Conservation (phyloP, 2,329 filamentous ascomycete species). For the Fusarium succisae region DNA sequence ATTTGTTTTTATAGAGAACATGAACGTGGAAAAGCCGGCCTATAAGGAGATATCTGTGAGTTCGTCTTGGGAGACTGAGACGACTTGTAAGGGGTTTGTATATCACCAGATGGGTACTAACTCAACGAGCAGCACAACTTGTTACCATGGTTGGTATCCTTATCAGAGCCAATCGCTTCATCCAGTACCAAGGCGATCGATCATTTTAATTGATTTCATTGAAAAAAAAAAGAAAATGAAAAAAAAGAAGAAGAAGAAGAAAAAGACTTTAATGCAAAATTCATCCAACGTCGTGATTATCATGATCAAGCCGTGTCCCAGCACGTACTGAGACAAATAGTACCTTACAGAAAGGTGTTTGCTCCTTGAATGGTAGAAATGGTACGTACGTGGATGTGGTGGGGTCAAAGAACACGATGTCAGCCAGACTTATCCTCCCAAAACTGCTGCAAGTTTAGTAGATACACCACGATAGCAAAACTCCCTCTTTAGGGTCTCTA, state of each 20-base stretch:
- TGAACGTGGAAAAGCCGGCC: not conserved
- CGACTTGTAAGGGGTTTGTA: not conserved
- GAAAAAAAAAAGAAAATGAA: too few species aligned
- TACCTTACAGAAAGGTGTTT: not conserved
- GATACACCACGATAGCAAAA: not conserved
- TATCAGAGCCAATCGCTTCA: not conserved
- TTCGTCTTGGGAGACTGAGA: not conserved
- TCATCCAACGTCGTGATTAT: not conserved
- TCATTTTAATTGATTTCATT: not conserved
- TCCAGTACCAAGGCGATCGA: not conserved
- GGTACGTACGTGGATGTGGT: not conserved
- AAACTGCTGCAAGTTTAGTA: not conserved
- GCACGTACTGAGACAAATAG: not conserved
- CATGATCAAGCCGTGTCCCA: not conserved
- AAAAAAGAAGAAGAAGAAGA: too few species aligned
- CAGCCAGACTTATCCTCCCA: conserved; percentile 4
- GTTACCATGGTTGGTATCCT: not conserved
- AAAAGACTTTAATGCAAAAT: not conserved
- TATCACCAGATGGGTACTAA: not conserved
- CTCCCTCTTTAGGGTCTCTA: conserved; percentile 31
- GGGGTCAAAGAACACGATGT: conserved; percentile 1
- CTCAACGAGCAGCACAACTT: not conserved
- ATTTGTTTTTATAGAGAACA: not conserved
- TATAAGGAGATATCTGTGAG: not conserved
- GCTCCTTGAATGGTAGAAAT: not conserved